Base-by-base conservation (phyloP, 768 basidiomycete species). In the Dioszegia hungarica region DNA sequence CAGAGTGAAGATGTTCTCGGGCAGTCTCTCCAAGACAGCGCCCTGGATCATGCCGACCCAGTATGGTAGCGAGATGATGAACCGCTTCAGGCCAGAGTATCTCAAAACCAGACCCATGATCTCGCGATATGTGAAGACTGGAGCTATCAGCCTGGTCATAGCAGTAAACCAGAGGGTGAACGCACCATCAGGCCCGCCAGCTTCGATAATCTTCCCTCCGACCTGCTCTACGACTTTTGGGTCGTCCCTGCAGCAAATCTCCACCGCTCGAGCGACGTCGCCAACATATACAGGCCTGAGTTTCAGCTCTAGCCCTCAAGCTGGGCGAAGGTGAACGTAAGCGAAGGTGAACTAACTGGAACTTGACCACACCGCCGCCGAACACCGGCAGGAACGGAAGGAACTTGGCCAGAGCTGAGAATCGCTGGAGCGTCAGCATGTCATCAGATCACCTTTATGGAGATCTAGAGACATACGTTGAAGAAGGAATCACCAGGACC, bases 401-500 rank as follows among this genome's bases (percentile, higher is more conserved):
- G 58, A 82, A 78, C 47, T 78, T 79, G 0, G 85, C 81, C 27
- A 89, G 72, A 25, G 76, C 79, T 28, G 84, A 83, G 64, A 89
- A 87, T 39, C 84, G 79, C 86, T 87, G 60, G 14, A 29, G 24
- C 19, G 40, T 50, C 12, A 37, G 19, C 43, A 27, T 14, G 37
- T 31, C 33, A 33, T 27, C 37, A 5, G 48, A 2, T 28, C 19
- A 5, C 14, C 12, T 14, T 3, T 19, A 40, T 12, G 9, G 43
- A 33, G 15, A 9, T 24, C 12, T 24, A n/a, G n/a, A 4, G 25
- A 59, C 83, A 51, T 52, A 87, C 87, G 57, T 81, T 83, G 72
- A 89, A 89, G 76, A 89, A 86, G 17, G 83, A 81, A 63, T 88
- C 87, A 5, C 85, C 86, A 0, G 84, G 86, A 2, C 87, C 88